Conservation (phyloP, 2,329 filamentous ascomycete species). For the Fusarium sp. region DNA sequence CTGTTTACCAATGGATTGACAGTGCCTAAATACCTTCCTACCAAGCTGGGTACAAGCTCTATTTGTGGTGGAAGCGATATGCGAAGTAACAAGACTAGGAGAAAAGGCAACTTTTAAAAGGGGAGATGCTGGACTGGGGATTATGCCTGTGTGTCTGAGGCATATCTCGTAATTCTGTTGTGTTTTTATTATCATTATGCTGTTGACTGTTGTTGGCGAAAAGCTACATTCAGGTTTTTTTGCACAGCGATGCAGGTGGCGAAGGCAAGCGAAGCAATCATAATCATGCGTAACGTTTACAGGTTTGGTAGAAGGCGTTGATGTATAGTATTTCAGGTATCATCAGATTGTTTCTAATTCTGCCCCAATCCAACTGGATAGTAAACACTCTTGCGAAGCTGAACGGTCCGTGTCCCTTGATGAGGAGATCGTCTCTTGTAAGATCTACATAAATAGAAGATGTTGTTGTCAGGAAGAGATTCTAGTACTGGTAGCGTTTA, state of each 20-base stretch:
- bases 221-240: neutral
- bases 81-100: constrained; percentile 9
- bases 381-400: neutral
- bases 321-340: constrained; percentile 6
- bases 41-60: neutral
- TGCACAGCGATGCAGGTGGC: constrained; percentile 2
- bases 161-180: neutral
- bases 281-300: neutral
- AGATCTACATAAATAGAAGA: neutral
- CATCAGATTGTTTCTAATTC: constrained; percentile 12
- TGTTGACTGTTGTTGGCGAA: constrained; percentile 9
- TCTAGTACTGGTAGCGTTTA: neutral
- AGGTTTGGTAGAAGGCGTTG: constrained; percentile 15
- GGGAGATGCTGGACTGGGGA: neutral
- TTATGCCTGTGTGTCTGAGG: constrained; percentile 1
- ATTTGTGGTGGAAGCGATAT: neutral
- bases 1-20: constrained; percentile 54
- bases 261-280: neutral
- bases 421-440: neutral
- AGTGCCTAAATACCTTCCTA: constrained; percentile 16
- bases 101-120: constrained; percentile 34
- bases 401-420: neutral
- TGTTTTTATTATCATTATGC: neutral
- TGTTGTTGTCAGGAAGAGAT: neutral
- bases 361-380: constrained; percentile 12